Base-by-base conservation (phyloP, 192 early-diverging fungal genomes). In the Cladochytrium replicatum region DNA sequence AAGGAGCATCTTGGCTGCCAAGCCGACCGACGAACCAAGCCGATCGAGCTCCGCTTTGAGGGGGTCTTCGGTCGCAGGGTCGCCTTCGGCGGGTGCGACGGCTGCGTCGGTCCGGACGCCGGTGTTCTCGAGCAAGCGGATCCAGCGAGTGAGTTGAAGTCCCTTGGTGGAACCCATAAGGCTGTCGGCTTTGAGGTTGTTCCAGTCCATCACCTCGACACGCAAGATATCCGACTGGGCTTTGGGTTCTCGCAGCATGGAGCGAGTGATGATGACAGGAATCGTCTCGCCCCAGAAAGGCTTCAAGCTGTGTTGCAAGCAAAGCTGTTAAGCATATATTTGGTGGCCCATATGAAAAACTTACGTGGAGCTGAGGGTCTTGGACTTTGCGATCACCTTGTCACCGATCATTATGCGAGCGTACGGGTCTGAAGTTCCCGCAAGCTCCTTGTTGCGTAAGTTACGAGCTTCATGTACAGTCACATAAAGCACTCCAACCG, bases 391-490 rank as follows among this genome's bases (percentile, higher is more conserved):
- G 2, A 84, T 74, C 45, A 74, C 72, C 8, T 80, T 77, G 41
- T 84, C 83, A 43, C 79, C 85, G 47, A 92, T 64, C 6, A 70
- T 76, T 42, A 97, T 64, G 8, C 60, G 64, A 41, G 84, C 69
- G 55, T 89, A 93, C 22, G 96, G 96, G 60, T 99, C 96, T 15
- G 85, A 78, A 50, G 77, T 84, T 53, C 91, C 89, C 46, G 91
- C 79, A 13, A 86, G 66, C 60, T 96, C 96, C 22, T 72, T 64
- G 63, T 95, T 95, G 61, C 81, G 85, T 44, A 99, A 62, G 6
- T 75, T 75, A 39, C 79, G 82, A 19, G 86, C 96, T 29, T 81
- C 77, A 49, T 83, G 77, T 30, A 99, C 63, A 26, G 72, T 80
- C 37, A 93, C 61, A 37, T 81, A 75, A 3, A 97, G 70, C 6